Conservation (phyloP, 176 grass and related monocot genomes). For the Juncus inflexus region DNA sequence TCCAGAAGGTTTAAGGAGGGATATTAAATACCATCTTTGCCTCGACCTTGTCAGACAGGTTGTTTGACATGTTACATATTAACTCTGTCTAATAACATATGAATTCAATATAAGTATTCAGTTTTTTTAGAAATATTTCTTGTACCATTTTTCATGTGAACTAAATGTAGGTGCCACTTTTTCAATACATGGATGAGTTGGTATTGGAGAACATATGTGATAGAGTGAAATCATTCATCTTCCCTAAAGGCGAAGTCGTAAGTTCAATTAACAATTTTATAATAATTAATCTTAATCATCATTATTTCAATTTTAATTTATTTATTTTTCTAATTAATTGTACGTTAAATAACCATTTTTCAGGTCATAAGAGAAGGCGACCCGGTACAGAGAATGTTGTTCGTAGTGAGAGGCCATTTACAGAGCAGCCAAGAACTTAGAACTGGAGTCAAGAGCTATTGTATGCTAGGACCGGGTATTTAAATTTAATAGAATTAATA, state of each 20-base stretch:
- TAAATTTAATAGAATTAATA: no score
- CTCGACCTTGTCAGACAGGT: constrained; percentile 85
- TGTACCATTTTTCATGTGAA: not conserved
- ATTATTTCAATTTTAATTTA: not conserved
- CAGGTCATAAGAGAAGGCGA: constrained; percentile 72
- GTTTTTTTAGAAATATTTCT: not conserved
- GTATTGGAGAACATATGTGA: constrained; percentile 98
- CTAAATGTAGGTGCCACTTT: constrained; percentile 55
- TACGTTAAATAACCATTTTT: not conserved
- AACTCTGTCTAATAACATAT: no score
- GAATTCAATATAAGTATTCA: no score
- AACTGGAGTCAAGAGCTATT: constrained; percentile 59
- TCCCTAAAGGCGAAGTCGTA: constrained; percentile 71
- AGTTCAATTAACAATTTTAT: constrained; percentile 16
- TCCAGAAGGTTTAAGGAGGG: constrained; percentile 68
- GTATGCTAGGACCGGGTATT: constrained; percentile 66
- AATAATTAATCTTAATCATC: constrained; percentile 6
- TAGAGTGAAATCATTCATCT: constrained; percentile 57
- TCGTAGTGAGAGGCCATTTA: constrained; percentile 82
- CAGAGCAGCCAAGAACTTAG: constrained; percentile 73
- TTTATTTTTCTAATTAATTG: not conserved
- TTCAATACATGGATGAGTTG: constrained; percentile 91
- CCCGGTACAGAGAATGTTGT: constrained; percentile 75
- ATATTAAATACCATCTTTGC: constrained; percentile 94
- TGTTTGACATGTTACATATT: not conserved